Evolutionary conservation across 1,139 yeast genomes (phyloP), one percentile per base, ranked within the genome.

Genomic region (Geotrichum klebahnii): DNA sequence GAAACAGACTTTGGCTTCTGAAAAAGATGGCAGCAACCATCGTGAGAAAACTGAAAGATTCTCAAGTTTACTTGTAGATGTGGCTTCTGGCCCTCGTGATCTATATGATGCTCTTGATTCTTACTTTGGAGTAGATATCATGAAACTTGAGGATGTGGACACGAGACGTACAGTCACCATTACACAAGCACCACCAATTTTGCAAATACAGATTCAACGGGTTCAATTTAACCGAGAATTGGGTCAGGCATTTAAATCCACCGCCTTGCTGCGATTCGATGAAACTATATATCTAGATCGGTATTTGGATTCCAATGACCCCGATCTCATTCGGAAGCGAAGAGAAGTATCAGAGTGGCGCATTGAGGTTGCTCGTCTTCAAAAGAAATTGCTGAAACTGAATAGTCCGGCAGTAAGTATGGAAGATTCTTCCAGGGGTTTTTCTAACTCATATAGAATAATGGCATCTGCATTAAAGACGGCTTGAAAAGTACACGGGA

Each of bases 191-290:
- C 98, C 98, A 0, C 82, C 82, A 8, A 79, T 92, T 46, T 68
- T 92, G 46, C 98, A 92, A 64, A 79, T 92, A 46, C 98, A 92
- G 64, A 87, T 92, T 2, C 97, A 90, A 67, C 76, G 98, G 61
- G 97, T 90, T 0, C 84, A 88, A 65, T 92, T 84, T 67, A 96
- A 92, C 64, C 75, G 90, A 44, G 84, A 75, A 51, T 69, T 77
- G 32, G 75, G 81, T 48, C 76, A 82, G 67, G 88, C 96, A 0
- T 87, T 87, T 61, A 92, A 92, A 63, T 83, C 90, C 1, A 76
- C 80, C 41, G 89, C 85, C 51, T 94, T 90, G 5, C 75, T 92
- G 49, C 90, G 90, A 3, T 88, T 89, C 60, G 79, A 81, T 33
- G 88, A 87, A 47, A 79, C 74, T 14, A 71, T 92, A 12, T 90